phyloP scores from a whole-genome alignment of 2,329 filamentous ascomycete genomes.

The Colletotrichum lini region DNA sequence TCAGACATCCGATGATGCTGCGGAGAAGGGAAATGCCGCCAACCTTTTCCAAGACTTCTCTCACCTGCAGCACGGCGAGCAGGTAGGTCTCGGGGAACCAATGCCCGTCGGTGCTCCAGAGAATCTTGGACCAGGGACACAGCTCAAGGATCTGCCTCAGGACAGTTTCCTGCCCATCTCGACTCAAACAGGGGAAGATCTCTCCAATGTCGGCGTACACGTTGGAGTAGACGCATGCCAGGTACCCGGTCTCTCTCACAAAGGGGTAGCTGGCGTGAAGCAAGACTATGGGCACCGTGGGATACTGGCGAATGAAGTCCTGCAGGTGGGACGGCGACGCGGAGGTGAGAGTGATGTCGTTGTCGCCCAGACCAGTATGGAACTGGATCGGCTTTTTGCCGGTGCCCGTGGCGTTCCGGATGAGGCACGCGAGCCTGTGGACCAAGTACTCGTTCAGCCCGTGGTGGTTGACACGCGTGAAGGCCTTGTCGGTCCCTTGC shows the following conservation, averaged over 20 bases:
- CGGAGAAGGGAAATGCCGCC: conserved; percentile 39
- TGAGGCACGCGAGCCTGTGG: conserved; percentile 71
- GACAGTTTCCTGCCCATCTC: conserved; percentile 80
- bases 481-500: conserved; percentile 47
- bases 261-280: conserved; percentile 88
- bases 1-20: background rate
- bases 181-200: conserved; percentile 84
- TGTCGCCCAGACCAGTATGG: conserved; percentile 86
- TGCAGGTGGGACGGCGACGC: conserved; percentile 85
- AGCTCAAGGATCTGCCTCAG: conserved; percentile 82
- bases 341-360: conserved; percentile 78
- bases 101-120: conserved; percentile 87
- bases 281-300: conserved; percentile 80
- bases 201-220: conserved; percentile 88
- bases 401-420: conserved; percentile 61
- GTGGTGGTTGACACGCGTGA: conserved; percentile 72
- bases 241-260: conserved; percentile 82
- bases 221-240: conserved; percentile 83
- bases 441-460: conserved; percentile 80
- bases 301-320: conserved; percentile 77
- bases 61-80: conserved; percentile 79
- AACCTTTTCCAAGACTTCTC: conserved; percentile 78
- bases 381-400: conserved; percentile 83
- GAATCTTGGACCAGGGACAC: conserved; percentile 80
- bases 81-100: conserved; percentile 85